phyloP scores from a whole-genome alignment of 2,329 filamentous ascomycete genomes.

The Cytospora piceae region DNA sequence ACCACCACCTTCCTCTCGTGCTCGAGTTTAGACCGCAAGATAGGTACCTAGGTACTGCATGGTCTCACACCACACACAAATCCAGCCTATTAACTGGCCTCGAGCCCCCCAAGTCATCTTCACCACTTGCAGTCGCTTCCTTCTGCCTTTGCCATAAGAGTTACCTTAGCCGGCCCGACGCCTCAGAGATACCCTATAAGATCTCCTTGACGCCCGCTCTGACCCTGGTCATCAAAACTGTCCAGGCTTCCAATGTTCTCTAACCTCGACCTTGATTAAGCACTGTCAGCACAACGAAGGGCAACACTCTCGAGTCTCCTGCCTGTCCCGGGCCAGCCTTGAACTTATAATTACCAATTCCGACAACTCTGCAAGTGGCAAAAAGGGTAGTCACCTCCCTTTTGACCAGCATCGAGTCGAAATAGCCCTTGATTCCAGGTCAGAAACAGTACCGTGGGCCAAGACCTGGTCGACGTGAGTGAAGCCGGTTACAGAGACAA shows the following conservation, averaged over 20 bases:
- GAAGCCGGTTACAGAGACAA: constrained; percentile 25
- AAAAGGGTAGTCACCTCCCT: background rate
- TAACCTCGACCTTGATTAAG: background rate
- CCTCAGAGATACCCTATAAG: constrained; percentile 15
- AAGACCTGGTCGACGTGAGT: constrained; percentile 25
- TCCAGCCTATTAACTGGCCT: constrained; percentile 22
- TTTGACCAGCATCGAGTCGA: constrained; percentile 12
- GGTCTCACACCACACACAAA: background rate
- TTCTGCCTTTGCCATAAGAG: constrained; percentile 10
- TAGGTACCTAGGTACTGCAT: constrained; percentile 15
- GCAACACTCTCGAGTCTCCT: constrained; percentile 1
- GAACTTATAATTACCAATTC: background rate
- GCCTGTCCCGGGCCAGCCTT: constrained; percentile 7
- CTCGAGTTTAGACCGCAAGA: constrained; percentile 1
- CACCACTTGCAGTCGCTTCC: constrained; percentile 14
- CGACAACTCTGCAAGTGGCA: constrained; percentile 1
- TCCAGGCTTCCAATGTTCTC: constrained; percentile 2
- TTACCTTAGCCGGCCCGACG: constrained; percentile 8
- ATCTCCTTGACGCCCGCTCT: constrained; percentile 19
- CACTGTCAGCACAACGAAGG: constrained; percentile 3
- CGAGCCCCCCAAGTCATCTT: constrained; percentile 9
- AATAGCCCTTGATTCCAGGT: constrained; percentile 4
- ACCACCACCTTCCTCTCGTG: constrained; percentile 11
- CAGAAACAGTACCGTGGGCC: constrained; percentile 24
- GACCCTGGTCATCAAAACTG: constrained; percentile 3